Percentiles rank a stretch among this genome's conserved stretches.
Conservation (phyloP, 164 flowering plant genomes). For the Vitis riparia region DNA sequence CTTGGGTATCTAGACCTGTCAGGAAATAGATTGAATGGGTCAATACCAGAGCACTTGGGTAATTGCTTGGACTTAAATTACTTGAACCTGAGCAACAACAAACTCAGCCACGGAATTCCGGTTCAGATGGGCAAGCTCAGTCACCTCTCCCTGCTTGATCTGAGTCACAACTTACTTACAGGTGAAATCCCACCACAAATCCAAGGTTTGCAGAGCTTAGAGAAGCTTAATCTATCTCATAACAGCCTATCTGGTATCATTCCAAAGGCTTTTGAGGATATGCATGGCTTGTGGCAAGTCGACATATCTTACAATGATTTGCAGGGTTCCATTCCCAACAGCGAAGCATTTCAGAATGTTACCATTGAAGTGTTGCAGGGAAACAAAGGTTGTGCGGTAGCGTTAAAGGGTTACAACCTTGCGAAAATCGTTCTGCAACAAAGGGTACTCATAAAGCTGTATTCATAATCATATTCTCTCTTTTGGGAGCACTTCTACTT, state of each 20-base stretch:
- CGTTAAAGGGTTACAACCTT: conserved; percentile 4
- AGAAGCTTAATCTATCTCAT: too few species aligned
- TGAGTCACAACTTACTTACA: conserved; percentile 7
- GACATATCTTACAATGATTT: conserved; percentile 11
- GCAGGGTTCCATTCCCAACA: conserved; percentile 9
- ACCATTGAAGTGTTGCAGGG: conserved; percentile 1
- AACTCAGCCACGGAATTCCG: too few species aligned
- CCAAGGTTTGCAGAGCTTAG: too few species aligned
- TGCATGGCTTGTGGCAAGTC: conserved; percentile 3
- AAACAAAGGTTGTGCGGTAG: conserved; percentile 12
- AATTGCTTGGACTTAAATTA: too few species aligned
- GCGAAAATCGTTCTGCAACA: not conserved
- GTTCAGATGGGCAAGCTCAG: too few species aligned
- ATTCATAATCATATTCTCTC: not conserved
- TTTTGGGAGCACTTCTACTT: not conserved
- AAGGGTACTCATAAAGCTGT: not conserved
- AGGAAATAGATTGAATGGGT: too few species aligned
- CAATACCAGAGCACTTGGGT: too few species aligned
- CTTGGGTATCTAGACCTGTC: too few species aligned
- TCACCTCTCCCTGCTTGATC: not conserved
- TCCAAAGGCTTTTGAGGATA: conserved; percentile 1
- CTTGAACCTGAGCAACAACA: too few species aligned
- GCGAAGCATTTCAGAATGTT: not conserved
- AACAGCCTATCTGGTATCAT: conserved; percentile 11
- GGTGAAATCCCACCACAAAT: conserved; percentile 5